These are phyloP conservation scores for Endoconidiophora polonica DNA, from an alignment of 2,329 filamentous ascomycete genomes.

Conservation along the genomic window DNA sequence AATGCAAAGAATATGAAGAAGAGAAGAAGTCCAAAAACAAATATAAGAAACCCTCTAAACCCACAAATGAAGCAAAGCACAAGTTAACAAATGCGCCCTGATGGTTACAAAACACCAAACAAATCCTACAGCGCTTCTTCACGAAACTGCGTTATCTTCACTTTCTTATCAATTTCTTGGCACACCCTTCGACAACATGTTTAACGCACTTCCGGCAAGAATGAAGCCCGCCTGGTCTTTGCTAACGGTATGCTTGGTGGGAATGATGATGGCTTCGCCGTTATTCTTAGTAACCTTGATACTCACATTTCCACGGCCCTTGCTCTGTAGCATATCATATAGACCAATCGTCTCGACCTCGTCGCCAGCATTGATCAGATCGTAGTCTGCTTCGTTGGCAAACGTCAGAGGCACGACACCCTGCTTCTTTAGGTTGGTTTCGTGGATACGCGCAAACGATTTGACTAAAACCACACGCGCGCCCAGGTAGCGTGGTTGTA, in stretches of 20 bases:
- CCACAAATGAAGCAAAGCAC: not conserved
- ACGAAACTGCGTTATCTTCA: not conserved
- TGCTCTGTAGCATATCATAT: slow-evolving; percentile 60
- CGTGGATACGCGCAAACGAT: slow-evolving; percentile 81
- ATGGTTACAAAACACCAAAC: not conserved
- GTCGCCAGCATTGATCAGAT: slow-evolving; percentile 67
- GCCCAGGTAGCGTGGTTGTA: slow-evolving; percentile 82
- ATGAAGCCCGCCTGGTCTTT: slow-evolving; percentile 86
- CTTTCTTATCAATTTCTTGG: no score
- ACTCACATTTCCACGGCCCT: slow-evolving; percentile 61
- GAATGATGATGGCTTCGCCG: slow-evolving; percentile 51
- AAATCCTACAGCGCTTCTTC: not conserved
- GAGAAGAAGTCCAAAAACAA: not conserved
- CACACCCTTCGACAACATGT: slow-evolving; percentile 55
- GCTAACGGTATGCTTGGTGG: slow-evolving; percentile 75
- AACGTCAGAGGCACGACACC: slow-evolving; percentile 91
- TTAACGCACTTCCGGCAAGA: slow-evolving; percentile 82
- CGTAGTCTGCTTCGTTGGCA: slow-evolving; percentile 74
- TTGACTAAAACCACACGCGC: slow-evolving; percentile 72
- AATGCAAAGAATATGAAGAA: not conserved
- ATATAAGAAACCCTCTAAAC: not conserved
- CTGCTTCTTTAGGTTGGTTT: slow-evolving; percentile 95
- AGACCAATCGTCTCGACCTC: slow-evolving; percentile 68
- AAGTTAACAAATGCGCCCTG: not conserved
- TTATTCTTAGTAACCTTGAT: slow-evolving; percentile 45